Conservation (phyloP, 2,329 filamentous ascomycete genomes). For the Orbilia blumenaviensis region DNA sequence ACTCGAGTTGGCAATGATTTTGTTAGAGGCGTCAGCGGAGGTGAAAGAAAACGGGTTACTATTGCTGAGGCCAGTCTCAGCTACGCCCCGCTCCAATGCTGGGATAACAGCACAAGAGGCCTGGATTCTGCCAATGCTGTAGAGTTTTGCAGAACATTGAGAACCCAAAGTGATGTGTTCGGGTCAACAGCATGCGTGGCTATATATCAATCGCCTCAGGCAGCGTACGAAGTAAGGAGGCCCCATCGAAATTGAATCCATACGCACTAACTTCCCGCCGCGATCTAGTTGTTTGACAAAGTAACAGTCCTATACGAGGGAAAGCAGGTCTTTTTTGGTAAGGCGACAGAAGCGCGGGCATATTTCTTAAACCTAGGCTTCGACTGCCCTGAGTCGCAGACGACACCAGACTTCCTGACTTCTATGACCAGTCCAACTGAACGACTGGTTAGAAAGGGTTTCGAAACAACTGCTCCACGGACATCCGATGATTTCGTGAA, state of each 20-base stretch:
- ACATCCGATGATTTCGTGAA: slow-evolving; percentile 68
- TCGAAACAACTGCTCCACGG: slow-evolving; percentile 68
- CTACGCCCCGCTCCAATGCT: slow-evolving; percentile 70
- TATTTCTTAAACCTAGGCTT: slow-evolving; percentile 80
- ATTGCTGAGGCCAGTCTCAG: slow-evolving; percentile 71
- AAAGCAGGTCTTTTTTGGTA: slow-evolving; percentile 76
- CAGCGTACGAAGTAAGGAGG: slow-evolving; percentile 54
- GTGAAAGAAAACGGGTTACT: slow-evolving; percentile 75
- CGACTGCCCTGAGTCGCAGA: slow-evolving; percentile 69
- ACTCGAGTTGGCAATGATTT: slow-evolving; percentile 79
- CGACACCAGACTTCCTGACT: slow-evolving; percentile 74
- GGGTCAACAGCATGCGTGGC: slow-evolving; percentile 73
- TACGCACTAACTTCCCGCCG: slow-evolving; percentile 57
- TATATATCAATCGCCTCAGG: slow-evolving; percentile 75
- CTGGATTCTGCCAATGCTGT: slow-evolving; percentile 79
- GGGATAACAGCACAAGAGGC: slow-evolving; percentile 78
- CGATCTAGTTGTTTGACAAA: slow-evolving; percentile 70
- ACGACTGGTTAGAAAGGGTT: slow-evolving; percentile 67
- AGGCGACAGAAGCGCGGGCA: slow-evolving; percentile 69
- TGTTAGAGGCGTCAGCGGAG: slow-evolving; percentile 77
- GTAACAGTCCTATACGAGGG: slow-evolving; percentile 74
- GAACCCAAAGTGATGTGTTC: slow-evolving; percentile 73
- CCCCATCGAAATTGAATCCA: not conserved
- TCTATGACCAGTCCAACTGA: slow-evolving; percentile 74
- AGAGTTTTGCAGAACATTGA: slow-evolving; percentile 76